phyloP scores from a whole-genome alignment of 2,329 filamentous ascomycete genomes.

The Fonsecaea nubica region DNA sequence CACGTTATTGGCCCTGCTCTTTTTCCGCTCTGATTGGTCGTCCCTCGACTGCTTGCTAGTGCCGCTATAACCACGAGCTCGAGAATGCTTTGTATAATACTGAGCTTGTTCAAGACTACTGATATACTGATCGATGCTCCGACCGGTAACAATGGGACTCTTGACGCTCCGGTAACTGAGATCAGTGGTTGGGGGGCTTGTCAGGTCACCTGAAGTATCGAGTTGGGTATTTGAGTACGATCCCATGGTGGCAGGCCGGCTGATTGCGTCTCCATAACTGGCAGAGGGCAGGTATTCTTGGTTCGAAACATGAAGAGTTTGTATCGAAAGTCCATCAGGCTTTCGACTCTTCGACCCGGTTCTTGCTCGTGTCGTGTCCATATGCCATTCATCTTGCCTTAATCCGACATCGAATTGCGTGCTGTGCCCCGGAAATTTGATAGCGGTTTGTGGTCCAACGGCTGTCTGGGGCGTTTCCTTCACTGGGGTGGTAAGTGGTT shows the following conservation, averaged over 20 bases:
- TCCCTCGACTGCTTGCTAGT: constrained; percentile 36
- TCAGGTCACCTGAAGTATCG: constrained; percentile 41
- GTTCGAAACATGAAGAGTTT: constrained; percentile 60
- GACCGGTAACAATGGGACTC: constrained; percentile 66
- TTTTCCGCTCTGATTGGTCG: constrained; percentile 56
- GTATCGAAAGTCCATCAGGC: constrained; percentile 74
- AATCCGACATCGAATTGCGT: constrained; percentile 20
- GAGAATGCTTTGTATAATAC: constrained; percentile 63
- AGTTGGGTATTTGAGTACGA: constrained; percentile 41
- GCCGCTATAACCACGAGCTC: constrained; percentile 53
- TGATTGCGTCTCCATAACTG: constrained; percentile 32
- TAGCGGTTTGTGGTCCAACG: constrained; percentile 69
- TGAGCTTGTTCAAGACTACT: constrained; percentile 81
- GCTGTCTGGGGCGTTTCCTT: constrained; percentile 65
- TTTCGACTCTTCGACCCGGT: constrained; percentile 75
- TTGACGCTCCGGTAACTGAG: constrained; percentile 56
- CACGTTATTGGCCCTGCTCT: constrained; percentile 60
- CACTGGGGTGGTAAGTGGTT: constrained; percentile 48
- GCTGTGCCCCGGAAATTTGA: constrained; percentile 51
- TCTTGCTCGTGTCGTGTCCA: constrained; percentile 64
- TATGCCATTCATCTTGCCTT: constrained; percentile 52
- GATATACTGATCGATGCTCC: constrained; percentile 82
- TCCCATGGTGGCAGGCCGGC: constrained; percentile 43
- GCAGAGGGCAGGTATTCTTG: constrained; percentile 53
- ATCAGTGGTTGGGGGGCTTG: constrained; percentile 48